These are phyloP conservation scores for Claviceps cyperi DNA, from an alignment of 2,329 filamentous ascomycete species.

Conservation along the genomic window DNA sequence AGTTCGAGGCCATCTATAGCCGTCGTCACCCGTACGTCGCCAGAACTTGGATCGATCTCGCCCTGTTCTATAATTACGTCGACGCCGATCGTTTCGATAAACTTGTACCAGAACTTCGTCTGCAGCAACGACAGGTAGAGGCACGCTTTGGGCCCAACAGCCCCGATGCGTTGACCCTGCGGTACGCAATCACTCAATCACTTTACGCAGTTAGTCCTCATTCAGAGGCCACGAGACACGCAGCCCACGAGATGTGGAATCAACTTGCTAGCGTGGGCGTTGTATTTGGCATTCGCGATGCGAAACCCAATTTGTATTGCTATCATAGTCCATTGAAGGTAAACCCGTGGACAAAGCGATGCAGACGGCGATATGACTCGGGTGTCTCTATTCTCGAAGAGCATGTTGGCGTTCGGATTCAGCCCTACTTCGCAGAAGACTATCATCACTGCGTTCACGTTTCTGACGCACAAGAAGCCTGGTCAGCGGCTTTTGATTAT, in stretches of 20 bases:
- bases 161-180: constrained; percentile 22
- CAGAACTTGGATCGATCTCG: constrained; percentile 27
- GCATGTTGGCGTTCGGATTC: constrained; percentile 22
- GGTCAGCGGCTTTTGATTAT: constrained; percentile 21
- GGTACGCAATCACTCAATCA: constrained; percentile 27
- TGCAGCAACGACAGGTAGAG: constrained; percentile 22
- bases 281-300: constrained; percentile 22
- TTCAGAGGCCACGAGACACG: constrained; percentile 20
- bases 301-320: constrained; percentile 25
- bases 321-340: constrained; percentile 30
- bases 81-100: constrained; percentile 23
- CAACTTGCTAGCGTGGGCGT: constrained; percentile 20
- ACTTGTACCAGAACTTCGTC: constrained; percentile 23
- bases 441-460: constrained; percentile 27
- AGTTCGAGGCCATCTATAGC: constrained; percentile 29
- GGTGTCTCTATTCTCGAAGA: constrained; percentile 23
- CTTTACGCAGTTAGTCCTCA: constrained; percentile 21
- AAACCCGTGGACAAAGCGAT: constrained; percentile 29
- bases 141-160: constrained; percentile 18
- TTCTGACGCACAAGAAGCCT: constrained; percentile 22
- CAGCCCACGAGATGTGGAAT: constrained; percentile 24
- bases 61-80: constrained; percentile 24
- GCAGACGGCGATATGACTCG: constrained; percentile 25
- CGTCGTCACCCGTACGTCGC: constrained; percentile 28
- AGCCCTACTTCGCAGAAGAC: constrained; percentile 30